Conservation (phyloP, 2,329 filamentous ascomycete species). For the Alternaria triticimaculans region DNA sequence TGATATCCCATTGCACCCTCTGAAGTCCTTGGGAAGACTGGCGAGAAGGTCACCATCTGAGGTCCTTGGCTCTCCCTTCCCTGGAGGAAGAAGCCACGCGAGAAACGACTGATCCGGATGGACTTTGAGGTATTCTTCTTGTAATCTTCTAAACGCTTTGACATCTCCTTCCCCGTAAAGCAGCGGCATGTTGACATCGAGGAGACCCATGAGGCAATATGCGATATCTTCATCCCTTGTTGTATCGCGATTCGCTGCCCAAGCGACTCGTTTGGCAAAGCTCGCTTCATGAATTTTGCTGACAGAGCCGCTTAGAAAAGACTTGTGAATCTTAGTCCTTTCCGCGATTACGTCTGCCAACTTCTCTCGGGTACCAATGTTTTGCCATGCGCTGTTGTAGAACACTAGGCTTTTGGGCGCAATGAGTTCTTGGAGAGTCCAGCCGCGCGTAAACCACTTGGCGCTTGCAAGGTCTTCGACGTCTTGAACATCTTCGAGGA, state of each 20-base stretch:
- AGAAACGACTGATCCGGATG: neutral
- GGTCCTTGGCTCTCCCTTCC: accelerated
- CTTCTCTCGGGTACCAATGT: neutral
- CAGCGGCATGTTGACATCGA: neutral
- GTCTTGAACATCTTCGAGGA: neutral
- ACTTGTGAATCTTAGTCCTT: accelerated
- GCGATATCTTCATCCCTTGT: neutral
- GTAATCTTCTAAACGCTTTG: neutral
- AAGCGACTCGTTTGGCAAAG: neutral
- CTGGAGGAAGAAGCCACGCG: neutral
- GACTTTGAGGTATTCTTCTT: neutral
- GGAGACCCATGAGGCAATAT: neutral
- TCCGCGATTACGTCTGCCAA: neutral
- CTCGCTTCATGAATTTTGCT: neutral
- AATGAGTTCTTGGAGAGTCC: neutral
- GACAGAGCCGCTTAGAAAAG: neutral
- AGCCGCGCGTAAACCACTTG: neutral
- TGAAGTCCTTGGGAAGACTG: neutral
- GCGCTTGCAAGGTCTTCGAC: neutral
- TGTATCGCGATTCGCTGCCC: neutral
- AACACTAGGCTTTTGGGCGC: neutral
- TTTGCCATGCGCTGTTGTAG: neutral
- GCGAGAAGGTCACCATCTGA: neutral
- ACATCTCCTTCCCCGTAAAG: neutral
- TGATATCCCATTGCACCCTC: accelerated